A percentile compares a stretch with the other conserved stretches of the same genome.
Conservation (phyloP, 306 rosid genomes). For the Glycine tomentella region DNA sequence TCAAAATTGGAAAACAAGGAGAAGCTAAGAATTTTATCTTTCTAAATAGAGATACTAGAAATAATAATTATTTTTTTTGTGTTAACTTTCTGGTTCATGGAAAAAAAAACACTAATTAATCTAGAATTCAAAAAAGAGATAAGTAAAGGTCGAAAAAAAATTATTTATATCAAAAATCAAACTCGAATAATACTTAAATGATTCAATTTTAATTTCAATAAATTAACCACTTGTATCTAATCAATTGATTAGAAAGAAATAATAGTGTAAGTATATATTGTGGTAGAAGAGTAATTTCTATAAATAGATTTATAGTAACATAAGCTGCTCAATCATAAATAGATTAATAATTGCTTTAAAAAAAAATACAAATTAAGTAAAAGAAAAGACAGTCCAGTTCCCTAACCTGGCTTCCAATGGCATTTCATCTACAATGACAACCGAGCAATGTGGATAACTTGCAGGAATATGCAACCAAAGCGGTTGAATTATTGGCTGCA, state of each 20-base stretch:
- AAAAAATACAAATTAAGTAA: slow-evolving; percentile 1
- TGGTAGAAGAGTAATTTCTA: neutral
- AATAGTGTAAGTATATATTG: neutral
- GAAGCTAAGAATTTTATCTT: neutral
- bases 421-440: slow-evolving; percentile 38
- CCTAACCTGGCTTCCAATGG: slow-evolving; percentile 41
- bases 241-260: neutral
- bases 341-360: neutral
- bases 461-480: slow-evolving; percentile 46
- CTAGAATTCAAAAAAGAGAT: no score
- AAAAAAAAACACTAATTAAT: no score
- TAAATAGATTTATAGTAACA: neutral
- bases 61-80: no score
- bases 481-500: slow-evolving; percentile 43
- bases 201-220: no score
- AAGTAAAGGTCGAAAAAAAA: no score
- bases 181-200: no score
- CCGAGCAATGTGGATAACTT: slow-evolving; percentile 45
- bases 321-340: neutral
- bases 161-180: no score
- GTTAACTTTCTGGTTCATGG: no score
- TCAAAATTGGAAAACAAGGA: neutral
- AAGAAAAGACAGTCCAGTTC: neutral
- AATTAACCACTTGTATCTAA: no score
- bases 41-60: neutral